These are phyloP conservation scores for Stachybotrys chlorohalonatus DNA, from an alignment of 2,329 filamentous ascomycete genomes.

Conservation along the genomic window DNA sequence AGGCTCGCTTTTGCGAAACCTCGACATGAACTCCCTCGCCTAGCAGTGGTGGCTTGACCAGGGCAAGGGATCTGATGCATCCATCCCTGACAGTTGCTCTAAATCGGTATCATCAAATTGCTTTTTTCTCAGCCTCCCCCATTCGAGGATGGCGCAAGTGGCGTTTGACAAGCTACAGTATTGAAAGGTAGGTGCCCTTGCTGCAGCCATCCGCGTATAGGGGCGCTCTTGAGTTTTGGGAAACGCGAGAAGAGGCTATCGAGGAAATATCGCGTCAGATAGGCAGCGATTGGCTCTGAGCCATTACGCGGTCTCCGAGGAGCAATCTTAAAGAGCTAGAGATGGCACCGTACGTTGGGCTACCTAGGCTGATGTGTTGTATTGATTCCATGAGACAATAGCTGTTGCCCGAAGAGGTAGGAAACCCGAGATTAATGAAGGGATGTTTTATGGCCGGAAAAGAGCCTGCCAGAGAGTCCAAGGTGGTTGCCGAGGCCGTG, in stretches of 20 bases:
- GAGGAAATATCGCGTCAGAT: not conserved
- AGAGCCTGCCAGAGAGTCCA: too few relatives aligned
- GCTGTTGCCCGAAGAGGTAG: too few relatives aligned
- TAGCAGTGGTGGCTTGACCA: not conserved
- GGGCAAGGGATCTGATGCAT: not conserved
- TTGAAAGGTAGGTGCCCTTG: not conserved
- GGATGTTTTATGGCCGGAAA: too few relatives aligned
- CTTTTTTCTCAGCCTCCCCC: not conserved
- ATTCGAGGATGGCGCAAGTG: not conserved
- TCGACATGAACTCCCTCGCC: not conserved
- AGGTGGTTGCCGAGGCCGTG: too few relatives aligned
- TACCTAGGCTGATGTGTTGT: too few relatives aligned
- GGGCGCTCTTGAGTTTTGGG: not conserved
- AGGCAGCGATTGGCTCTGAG: not conserved
- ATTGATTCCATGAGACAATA: too few relatives aligned
- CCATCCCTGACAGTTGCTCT: not conserved
- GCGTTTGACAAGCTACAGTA: not conserved
- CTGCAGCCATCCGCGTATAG: not conserved
- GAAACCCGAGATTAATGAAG: too few relatives aligned
- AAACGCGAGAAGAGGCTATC: not conserved
- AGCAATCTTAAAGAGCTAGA: too few relatives aligned
- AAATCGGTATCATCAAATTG: not conserved
- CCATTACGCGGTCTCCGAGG: too few relatives aligned
- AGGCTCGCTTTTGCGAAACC: not conserved
- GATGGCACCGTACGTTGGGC: too few relatives aligned